phyloP scores from a whole-genome alignment of 2,329 filamentous ascomycete species.

The Diaporthe citri region DNA sequence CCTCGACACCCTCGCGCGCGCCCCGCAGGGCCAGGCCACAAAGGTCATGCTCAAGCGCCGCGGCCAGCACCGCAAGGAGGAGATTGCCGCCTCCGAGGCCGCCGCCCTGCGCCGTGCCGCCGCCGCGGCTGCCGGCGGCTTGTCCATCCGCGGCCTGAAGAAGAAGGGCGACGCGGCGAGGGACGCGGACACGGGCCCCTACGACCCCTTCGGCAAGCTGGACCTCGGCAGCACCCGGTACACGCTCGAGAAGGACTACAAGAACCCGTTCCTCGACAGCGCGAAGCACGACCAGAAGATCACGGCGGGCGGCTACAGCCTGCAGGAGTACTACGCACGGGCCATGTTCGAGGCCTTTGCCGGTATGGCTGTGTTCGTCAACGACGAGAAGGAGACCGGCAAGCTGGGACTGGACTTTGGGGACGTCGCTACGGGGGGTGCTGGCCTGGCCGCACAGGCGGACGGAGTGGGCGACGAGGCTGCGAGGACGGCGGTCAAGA shows the following conservation, averaged over 20 bases:
- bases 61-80: conserved; percentile 61
- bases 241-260: conserved; percentile 76
- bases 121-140: conserved; percentile 46
- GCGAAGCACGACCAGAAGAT: conserved; percentile 75
- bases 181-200: conserved; percentile 73
- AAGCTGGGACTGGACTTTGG: conserved; percentile 49
- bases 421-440: conserved; percentile 51
- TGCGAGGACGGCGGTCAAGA: conserved; percentile 52
- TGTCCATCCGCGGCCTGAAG: conserved; percentile 86
- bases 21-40: conserved; percentile 65
- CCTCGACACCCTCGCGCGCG: conserved; percentile 76
- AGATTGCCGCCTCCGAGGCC: conserved; percentile 54
- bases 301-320: conserved; percentile 84
- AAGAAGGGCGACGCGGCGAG: conserved; percentile 51
- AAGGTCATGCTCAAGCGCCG: conserved; percentile 81
- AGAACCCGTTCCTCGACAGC: conserved; percentile 79
- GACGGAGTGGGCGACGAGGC: conserved; percentile 46
- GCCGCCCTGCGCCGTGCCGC: conserved; percentile 45
- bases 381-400: conserved; percentile 74
- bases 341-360: conserved; percentile 91
- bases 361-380: conserved; percentile 88
- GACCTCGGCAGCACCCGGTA: conserved; percentile 78
- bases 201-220: conserved; percentile 89
- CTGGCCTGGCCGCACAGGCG: conserved; percentile 46
- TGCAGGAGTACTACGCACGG: conserved; percentile 84